Evolutionary conservation across 2,329 filamentous ascomycete species (phyloP), one percentile per base, ranked within the genome.

Genomic region (Hypoxylon rubiginosum): DNA sequence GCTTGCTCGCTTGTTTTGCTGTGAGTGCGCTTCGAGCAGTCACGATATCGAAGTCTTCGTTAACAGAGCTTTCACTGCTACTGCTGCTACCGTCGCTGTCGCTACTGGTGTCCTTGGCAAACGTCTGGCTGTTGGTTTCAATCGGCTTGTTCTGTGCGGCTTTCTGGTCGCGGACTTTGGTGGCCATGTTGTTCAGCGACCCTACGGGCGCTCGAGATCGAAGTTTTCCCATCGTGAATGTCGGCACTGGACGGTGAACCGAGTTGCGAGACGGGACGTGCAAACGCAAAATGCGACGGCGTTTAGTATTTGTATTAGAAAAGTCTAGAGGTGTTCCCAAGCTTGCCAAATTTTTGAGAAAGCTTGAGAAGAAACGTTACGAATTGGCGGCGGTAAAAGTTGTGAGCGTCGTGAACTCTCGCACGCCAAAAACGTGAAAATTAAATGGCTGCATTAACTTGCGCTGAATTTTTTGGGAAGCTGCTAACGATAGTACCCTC

Each of bases 21-120:
- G 66, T 58, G 39, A 80, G 73, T 62, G 79, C 80, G 55, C 75
- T 76, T 52, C 80, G 66, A 2, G 70, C 73, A 13, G 72, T 72
- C 11, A 73, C 72, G 32, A 81, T 77, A 39, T 77, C 71, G 17
- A 66, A 60, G 19, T 71, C 21, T 24, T 24, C 73, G n/a, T 73
- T 78, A 56, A 75, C 74, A 15, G 74, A 79, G 56, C 74, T 75
- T 24, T 74, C 75, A 36, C 79, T 72, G 59, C 60, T 72, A 52
- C 75, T 75, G 71, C 79, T 75, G 43, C 68, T 66, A 19, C 4
- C 39, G 7, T 43, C 39, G 55, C 80, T 36, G 56, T 80, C 26
- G 21, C 30, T 50, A 21, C 73, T 61, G 46, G 74, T 66, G 26
- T 77, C 68, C 36, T 59, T 63, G 45, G 15, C 26, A 19, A 17